Evolutionary conservation across 768 basidiomycete species (phyloP).

Genomic region (Amanita subjunquillea): DNA sequence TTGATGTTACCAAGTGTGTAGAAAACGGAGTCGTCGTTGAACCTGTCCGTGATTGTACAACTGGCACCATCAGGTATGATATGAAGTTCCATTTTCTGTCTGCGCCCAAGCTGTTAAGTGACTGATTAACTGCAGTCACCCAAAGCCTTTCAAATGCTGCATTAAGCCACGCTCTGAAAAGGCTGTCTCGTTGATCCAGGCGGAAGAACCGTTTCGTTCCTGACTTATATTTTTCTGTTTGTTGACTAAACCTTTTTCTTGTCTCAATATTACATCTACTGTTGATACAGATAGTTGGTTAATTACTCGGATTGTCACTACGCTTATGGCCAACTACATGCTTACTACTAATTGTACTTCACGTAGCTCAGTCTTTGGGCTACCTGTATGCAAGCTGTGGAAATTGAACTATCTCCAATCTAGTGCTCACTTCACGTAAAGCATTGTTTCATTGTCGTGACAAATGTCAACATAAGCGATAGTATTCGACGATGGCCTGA

Average conservation of each 20-base stretch:
- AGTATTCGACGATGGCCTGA: not conserved
- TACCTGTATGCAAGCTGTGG: constrained; percentile 6
- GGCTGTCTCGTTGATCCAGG: constrained; percentile 41
- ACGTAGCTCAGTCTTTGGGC: not conserved
- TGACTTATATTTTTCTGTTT: constrained; percentile 18
- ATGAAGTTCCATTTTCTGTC: not conserved
- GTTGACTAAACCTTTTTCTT: not conserved
- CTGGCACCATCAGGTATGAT: constrained; percentile 53
- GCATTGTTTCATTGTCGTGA: not conserved
- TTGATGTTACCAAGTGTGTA: constrained; percentile 36
- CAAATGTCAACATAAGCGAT: not conserved
- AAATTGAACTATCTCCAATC: not conserved
- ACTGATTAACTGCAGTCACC: constrained; percentile 28
- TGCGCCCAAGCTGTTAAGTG: not conserved
- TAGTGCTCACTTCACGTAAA: not conserved
- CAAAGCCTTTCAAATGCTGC: constrained; percentile 49
- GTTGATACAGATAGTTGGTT: not conserved
- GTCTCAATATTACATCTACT: not conserved
- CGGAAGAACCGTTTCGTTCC: constrained; percentile 27
- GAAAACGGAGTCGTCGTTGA: constrained; percentile 35
- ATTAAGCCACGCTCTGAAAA: constrained; percentile 53
- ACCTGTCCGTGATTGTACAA: constrained; percentile 46
- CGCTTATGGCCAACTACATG: not conserved
- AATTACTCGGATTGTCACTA: not conserved
- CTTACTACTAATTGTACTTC: constrained; percentile 11